Percentiles rank a stretch among this genome's conserved stretches.
These are phyloP conservation scores for Oehlia diaphana DNA, from an alignment of 192 early-diverging fungal genomes.

Conservation along the genomic window DNA sequence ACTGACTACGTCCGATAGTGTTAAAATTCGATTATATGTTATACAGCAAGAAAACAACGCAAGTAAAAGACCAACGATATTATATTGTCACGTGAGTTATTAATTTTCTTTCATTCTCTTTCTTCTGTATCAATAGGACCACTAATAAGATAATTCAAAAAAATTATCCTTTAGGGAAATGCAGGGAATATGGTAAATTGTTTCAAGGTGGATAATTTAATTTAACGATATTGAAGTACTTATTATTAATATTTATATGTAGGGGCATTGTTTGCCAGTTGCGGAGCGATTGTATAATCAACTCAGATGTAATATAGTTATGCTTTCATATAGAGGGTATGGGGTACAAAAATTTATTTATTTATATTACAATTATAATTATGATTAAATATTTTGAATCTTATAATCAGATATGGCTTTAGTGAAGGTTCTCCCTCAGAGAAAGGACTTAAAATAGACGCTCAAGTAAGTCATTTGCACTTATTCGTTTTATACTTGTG, in stretches of 20 bases:
- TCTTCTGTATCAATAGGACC: background rate
- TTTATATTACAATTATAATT: background rate
- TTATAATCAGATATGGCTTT: constrained; percentile 67
- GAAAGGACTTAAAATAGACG: constrained; percentile 84
- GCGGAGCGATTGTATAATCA: constrained; percentile 68
- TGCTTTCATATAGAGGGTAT: constrained; percentile 95
- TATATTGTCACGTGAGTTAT: constrained; percentile 77
- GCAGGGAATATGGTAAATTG: constrained; percentile 81
- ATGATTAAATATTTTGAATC: background rate
- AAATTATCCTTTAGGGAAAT: constrained; percentile 65
- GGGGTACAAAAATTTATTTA: background rate
- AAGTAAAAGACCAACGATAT: constrained; percentile 64
- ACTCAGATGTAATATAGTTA: constrained; percentile 80
- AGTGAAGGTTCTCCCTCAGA: constrained; percentile 86
- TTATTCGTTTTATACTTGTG: background rate
- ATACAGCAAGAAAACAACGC: constrained; percentile 65
- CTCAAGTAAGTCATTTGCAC: constrained; percentile 53
- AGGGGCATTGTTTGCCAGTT: constrained; percentile 92
- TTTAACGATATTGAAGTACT: background rate
- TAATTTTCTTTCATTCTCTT: background rate
- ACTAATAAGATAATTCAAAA: background rate
- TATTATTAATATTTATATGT: background rate
- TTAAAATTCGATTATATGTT: constrained; percentile 76
- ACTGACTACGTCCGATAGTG: constrained; percentile 77
- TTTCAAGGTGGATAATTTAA: background rate